Conservation (phyloP, 768 basidiomycete species). For the Neoboletus subvelutipes region DNA sequence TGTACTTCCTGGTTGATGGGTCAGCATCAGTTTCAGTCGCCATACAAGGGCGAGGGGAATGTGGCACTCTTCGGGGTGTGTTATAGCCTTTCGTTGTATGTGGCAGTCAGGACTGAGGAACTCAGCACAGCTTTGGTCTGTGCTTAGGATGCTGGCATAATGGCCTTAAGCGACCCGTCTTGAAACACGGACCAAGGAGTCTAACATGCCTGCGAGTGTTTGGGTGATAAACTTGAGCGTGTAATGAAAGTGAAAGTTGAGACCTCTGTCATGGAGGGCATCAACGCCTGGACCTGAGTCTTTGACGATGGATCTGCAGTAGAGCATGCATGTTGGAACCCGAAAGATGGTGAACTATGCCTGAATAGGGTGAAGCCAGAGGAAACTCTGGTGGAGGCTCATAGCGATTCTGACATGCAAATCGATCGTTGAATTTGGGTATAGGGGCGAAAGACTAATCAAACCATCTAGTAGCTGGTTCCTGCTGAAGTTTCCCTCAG, state of each 20-base stretch:
- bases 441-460: constrained; percentile 97
- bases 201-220: constrained; percentile 82
- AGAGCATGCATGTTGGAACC: constrained; percentile 85
- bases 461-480: constrained; percentile 94
- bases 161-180: constrained; percentile 80
- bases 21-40: constrained; percentile 65
- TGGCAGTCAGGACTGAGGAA: constrained; percentile 8
- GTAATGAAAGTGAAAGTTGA: constrained; percentile 73
- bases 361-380: constrained; percentile 91
- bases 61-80: constrained; percentile 13
- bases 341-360: constrained; percentile 91
- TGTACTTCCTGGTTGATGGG: constrained; percentile 55
- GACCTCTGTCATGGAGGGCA: constrained; percentile 65
- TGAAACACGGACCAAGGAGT: constrained; percentile 88
- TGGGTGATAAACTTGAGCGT: constrained; percentile 68
- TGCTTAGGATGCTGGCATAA: constrained; percentile 76
- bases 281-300: constrained; percentile 73
- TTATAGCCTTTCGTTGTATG: constrained; percentile 14
- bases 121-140: constrained; percentile 38
- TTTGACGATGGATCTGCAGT: constrained; percentile 71
- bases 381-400: constrained; percentile 96
- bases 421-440: constrained; percentile 94
- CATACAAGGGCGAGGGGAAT: constrained; percentile 39
- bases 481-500: constrained; percentile 87
- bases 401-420: constrained; percentile 96